Conservation (phyloP, 2,329 filamentous ascomycete species). For the Alternaria ventricosa region DNA sequence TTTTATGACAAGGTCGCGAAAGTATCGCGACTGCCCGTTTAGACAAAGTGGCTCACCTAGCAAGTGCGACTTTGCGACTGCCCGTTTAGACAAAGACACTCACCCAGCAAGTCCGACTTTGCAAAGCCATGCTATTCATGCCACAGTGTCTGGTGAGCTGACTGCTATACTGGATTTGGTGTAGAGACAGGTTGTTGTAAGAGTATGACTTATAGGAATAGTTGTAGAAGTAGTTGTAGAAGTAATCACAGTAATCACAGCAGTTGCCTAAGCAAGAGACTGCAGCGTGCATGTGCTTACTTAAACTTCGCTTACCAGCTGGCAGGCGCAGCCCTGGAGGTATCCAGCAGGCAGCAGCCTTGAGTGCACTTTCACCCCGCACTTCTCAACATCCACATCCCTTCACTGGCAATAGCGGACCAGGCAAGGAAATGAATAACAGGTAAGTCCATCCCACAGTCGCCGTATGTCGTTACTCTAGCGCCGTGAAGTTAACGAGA, state of each 20-base stretch:
- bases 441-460: background rate
- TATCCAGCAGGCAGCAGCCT: background rate
- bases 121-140: background rate
- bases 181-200: background rate
- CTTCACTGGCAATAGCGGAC: background rate
- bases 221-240: background rate
- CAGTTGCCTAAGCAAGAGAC: background rate
- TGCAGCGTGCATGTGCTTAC: background rate
- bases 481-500: background rate
- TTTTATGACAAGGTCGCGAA: background rate
- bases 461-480: background rate
- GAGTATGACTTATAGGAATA: background rate
- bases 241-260: background rate
- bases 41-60: fast-evolving
- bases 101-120: background rate
- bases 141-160: background rate
- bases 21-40: background rate
- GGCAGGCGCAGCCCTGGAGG: background rate
- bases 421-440: background rate
- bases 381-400: background rate
- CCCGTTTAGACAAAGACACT: background rate
- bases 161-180: background rate
- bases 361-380: background rate
- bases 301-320: background rate
- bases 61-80: background rate